Evolutionary conservation across 2,329 filamentous ascomycete species (phyloP), one percentile per base, ranked within the genome.

Genomic region (Meredithiella fracta): DNA sequence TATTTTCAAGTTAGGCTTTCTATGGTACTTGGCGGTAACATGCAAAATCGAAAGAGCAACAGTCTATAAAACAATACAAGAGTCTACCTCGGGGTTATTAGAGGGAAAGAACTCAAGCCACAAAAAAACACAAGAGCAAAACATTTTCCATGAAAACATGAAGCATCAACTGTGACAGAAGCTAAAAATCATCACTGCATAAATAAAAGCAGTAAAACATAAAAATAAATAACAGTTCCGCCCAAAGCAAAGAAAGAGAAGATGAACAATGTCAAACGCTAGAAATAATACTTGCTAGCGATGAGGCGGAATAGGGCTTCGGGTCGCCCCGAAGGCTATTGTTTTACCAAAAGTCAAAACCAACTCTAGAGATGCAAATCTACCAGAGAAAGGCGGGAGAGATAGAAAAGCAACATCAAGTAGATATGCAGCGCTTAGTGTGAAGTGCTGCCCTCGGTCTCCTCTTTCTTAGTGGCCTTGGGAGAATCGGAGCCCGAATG

Each of bases 401-500:
- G 22, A 23, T 15, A 40, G 37, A 38, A 23, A 37, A n/a, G 6
- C 20, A 25, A 29, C 34, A 23, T 22, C 11, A 53, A 22, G 31
- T 20, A 1, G n/a, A 15, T 17, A 22, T 15, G 7, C 3, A 9
- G 17, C 11, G 29, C 22, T 37, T 52, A 56, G 26, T 56, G 54
- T 3, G 47, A 47, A n/a, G 34, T 17, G 22, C 23, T 22, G 22
- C 20, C 54, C 22, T 56, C 26, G 11, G 17, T n/a, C 15, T 55
- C 54, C 49, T 56, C 54, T 37, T 56, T 56, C 49, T 56, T 56
- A 31, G 49, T 38, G 3, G 37, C n/a, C 23, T 51, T 44, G 9
- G 34, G 47, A 6, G 34, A n/a, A 7, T 31, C 54, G 11, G 20
- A 25, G 17, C 17, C 37, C 6, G 49, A 51, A 29, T 47, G 42